Evolutionary conservation across 225 moss, liverwort and hornwort genomes (phyloP).

Genomic region (Takakia lepidozioides): DNA sequence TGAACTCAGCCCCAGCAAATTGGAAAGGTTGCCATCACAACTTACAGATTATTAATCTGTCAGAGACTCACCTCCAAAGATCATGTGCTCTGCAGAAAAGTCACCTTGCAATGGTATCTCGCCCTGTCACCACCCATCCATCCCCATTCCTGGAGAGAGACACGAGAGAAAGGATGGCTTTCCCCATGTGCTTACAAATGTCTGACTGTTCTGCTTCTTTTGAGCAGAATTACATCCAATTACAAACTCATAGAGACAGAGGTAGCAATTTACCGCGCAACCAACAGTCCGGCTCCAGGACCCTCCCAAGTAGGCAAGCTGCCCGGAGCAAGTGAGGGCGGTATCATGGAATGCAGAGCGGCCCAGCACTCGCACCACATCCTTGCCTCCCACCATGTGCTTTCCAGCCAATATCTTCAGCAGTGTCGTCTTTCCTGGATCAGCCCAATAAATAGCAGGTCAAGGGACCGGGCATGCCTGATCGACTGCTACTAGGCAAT

Average conservation of each 20-base stretch:
- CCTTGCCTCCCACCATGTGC: slow-evolving; percentile 91
- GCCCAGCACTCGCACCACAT: slow-evolving; percentile 85
- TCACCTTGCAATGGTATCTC: slow-evolving; percentile 96
- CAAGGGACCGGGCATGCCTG: not conserved
- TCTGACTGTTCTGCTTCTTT: too few relatives aligned
- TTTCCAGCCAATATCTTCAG: slow-evolving; percentile 91
- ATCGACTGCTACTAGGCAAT: too few relatives aligned
- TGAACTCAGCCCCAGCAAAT: too few relatives aligned
- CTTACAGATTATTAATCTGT: too few relatives aligned
- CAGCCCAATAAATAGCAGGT: not conserved
- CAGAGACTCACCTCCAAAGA: slow-evolving; percentile 52
- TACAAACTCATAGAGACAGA: too few relatives aligned
- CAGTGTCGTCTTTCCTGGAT: slow-evolving; percentile 82
- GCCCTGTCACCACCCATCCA: slow-evolving; percentile 36
- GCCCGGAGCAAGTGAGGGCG: slow-evolving; percentile 76
- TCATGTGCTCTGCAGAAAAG: slow-evolving; percentile 92
- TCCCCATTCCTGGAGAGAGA: too few relatives aligned
- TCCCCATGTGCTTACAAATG: too few relatives aligned
- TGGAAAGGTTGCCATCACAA: too few relatives aligned
- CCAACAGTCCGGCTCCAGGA: slow-evolving; percentile 70
- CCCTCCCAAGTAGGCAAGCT: slow-evolving; percentile 90
- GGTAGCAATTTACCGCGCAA: slow-evolving; percentile 36
- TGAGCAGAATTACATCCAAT: too few relatives aligned
- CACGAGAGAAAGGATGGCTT: too few relatives aligned
- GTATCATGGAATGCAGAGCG: slow-evolving; percentile 97